Evolutionary conservation across 225 moss, liverwort and hornwort genomes (phyloP).

Genomic region (Physcomitrellopsis africana): DNA sequence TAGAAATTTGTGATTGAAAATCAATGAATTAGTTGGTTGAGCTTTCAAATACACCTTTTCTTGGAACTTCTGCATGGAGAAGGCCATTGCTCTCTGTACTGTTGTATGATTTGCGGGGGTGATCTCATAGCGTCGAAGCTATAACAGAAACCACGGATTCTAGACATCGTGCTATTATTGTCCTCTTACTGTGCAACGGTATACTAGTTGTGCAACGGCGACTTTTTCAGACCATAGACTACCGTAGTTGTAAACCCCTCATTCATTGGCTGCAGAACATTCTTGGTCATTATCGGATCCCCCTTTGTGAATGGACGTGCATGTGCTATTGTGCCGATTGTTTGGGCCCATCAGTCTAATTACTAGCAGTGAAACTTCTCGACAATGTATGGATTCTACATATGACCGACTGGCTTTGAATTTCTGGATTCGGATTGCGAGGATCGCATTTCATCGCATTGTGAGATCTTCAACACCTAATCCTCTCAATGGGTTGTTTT

Average conservation of each 20-base stretch:
- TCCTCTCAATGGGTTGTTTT: conserved; percentile 19
- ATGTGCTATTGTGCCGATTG: no score
- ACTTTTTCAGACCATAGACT: background rate
- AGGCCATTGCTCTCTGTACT: background rate
- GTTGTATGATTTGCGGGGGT: background rate
- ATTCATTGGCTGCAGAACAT: background rate
- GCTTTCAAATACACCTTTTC: background rate
- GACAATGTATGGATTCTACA: no score
- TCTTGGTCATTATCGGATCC: background rate
- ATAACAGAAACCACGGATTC: background rate
- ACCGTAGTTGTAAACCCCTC: background rate
- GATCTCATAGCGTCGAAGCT: background rate
- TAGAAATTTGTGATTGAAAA: background rate
- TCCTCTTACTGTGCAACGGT: background rate
- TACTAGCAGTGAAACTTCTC: no score
- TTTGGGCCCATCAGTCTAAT: no score
- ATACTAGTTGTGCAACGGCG: background rate
- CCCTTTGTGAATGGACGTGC: background rate
- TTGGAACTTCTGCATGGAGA: background rate
- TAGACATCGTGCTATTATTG: background rate
- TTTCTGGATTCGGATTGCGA: no score
- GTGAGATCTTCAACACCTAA: conserved; percentile 1
- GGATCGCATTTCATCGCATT: background rate
- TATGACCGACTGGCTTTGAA: no score
- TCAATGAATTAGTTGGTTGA: background rate